Percentiles rank a stretch among this genome's conserved stretches.
These are phyloP conservation scores for Candida railenensis DNA, from an alignment of 805 yeast genomes.

Conservation along the genomic window DNA sequence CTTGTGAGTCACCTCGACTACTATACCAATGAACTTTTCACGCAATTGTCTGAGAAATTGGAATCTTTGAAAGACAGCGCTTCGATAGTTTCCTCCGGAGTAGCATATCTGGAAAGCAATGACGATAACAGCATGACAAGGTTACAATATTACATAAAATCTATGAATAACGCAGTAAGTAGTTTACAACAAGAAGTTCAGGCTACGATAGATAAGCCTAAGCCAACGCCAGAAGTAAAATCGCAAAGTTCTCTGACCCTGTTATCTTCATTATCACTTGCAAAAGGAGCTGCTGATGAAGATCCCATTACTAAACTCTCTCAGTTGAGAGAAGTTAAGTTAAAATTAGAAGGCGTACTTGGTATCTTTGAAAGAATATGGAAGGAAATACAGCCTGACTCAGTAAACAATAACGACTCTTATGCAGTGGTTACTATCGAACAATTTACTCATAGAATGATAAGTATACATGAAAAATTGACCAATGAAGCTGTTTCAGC, in stretches of 20 bases:
- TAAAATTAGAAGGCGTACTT: conserved; percentile 46
- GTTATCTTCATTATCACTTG: neutral
- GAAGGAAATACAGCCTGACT: neutral
- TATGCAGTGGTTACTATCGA: conserved; percentile 42
- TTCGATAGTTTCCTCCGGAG: conserved; percentile 46
- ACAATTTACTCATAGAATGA: conserved; percentile 43
- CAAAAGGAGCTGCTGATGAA: conserved; percentile 15
- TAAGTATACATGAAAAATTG: conserved; percentile 45
- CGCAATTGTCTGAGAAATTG: conserved; percentile 51
- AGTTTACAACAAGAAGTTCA: conserved; percentile 51
- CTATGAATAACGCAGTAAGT: conserved; percentile 56
- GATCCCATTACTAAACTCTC: conserved; percentile 37
- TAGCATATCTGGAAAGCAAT: conserved; percentile 10
- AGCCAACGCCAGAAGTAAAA: neutral
- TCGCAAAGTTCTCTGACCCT: neutral
- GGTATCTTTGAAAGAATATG: conserved; percentile 35
- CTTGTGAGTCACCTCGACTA: conserved; percentile 61
- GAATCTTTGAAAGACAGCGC: conserved; percentile 44
- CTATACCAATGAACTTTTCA: conserved; percentile 57
- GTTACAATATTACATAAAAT: conserved; percentile 64
- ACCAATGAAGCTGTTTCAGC: conserved; percentile 21
- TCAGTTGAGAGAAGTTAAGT: conserved; percentile 43
- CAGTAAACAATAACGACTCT: conserved; percentile 13
- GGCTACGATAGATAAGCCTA: conserved; percentile 7
- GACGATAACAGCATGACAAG: conserved; percentile 44